These are phyloP conservation scores for Vicia villosa DNA, from an alignment of 306 rosid genomes.

Conservation along the genomic window DNA sequence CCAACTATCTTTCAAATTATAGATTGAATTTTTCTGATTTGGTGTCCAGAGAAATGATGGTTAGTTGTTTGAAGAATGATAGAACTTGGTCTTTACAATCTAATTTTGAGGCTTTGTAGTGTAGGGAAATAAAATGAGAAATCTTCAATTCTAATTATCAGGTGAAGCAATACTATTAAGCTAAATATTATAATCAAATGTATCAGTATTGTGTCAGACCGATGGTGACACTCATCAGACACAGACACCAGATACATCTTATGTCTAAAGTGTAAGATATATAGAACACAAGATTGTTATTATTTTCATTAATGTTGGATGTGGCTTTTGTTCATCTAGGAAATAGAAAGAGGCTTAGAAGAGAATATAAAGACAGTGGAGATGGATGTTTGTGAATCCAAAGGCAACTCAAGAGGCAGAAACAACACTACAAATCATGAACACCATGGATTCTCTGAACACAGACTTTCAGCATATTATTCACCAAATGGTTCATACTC, in stretches of 20 bases:
- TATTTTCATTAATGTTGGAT: slow-evolving; percentile 12
- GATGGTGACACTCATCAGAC: not conserved
- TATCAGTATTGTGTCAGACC: not conserved
- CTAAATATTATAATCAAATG: not conserved
- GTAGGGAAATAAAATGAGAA: too few relatives aligned
- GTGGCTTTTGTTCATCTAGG: slow-evolving; percentile 46
- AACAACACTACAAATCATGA: slow-evolving; percentile 48
- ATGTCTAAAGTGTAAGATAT: not conserved
- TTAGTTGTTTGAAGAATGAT: slow-evolving; percentile 19
- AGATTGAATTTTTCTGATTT: slow-evolving; percentile 11
- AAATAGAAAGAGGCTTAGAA: slow-evolving; percentile 60
- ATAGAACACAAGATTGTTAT: not conserved
- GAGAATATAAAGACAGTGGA: slow-evolving; percentile 89
- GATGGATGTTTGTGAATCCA: slow-evolving; percentile 72
- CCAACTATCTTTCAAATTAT: slow-evolving; percentile 18
- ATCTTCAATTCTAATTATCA: too few relatives aligned
- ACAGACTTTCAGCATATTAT: slow-evolving; percentile 43
- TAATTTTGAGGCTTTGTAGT: too few relatives aligned
- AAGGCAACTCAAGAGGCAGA: slow-evolving; percentile 49
- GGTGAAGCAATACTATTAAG: too few relatives aligned
- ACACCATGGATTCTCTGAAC: slow-evolving; percentile 35
- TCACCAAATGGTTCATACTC: slow-evolving; percentile 44
- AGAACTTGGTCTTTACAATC: slow-evolving; percentile 2
- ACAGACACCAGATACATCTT: not conserved
- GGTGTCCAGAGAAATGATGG: not conserved